phyloP scores from a whole-genome alignment of 352 stramenopile species.

The Phytophthora palmivora region DNA sequence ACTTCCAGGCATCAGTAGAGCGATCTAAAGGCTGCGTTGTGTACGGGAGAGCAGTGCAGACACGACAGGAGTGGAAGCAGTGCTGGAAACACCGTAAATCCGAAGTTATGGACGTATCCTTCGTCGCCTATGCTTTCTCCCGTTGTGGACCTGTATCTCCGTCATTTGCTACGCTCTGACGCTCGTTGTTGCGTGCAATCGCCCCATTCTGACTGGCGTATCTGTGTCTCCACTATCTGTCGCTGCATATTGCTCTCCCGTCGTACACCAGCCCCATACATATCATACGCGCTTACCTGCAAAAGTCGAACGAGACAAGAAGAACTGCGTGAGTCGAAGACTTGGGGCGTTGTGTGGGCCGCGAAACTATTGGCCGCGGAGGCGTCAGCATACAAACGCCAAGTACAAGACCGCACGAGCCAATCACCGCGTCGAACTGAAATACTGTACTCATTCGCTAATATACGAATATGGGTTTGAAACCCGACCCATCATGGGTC shows the following conservation, averaged over 20 bases:
- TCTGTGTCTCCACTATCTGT: slow-evolving; percentile 19
- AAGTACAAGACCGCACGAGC: slow-evolving; percentile 43
- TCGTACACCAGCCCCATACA: background rate
- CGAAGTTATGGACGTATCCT: background rate
- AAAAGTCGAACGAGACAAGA: slow-evolving; percentile 85
- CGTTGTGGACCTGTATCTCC: slow-evolving; percentile 28
- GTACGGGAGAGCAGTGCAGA: slow-evolving; percentile 2
- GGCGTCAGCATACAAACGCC: slow-evolving; percentile 73
- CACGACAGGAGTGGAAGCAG: background rate
- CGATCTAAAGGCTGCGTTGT: background rate
- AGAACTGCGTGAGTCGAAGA: slow-evolving; percentile 62
- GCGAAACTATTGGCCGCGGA: slow-evolving; percentile 86
- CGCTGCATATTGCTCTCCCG: slow-evolving; percentile 5
- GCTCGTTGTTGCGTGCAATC: slow-evolving; percentile 6
- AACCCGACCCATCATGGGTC: slow-evolving; percentile 11
- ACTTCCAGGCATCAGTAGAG: slow-evolving; percentile 6
- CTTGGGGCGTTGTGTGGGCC: slow-evolving; percentile 16
- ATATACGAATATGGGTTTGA: slow-evolving; percentile 14
- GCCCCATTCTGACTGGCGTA: slow-evolving; percentile 10
- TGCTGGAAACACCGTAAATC: slow-evolving; percentile 5
- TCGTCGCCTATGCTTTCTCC: background rate
- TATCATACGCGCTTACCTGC: slow-evolving; percentile 56
- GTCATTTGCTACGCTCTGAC: slow-evolving; percentile 18
- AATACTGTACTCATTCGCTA: background rate
- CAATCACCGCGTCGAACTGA: slow-evolving; percentile 36